A percentile compares a stretch with the other conserved stretches of the same genome.
These are phyloP conservation scores for Acarospora socialis DNA, from an alignment of 2,329 filamentous ascomycete genomes.

Conservation along the genomic window DNA sequence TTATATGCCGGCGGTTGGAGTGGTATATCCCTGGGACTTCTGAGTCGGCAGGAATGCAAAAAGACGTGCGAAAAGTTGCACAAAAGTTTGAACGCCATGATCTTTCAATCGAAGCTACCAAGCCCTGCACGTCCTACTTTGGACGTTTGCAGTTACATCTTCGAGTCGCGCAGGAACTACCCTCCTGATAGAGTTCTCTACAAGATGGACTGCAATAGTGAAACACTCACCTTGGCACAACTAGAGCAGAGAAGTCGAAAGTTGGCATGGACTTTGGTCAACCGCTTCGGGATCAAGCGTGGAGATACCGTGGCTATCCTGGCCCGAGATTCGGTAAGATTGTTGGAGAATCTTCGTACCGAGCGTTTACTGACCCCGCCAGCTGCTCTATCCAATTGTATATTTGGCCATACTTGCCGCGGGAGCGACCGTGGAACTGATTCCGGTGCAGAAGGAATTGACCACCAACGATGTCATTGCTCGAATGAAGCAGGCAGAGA, in stretches of 20 bases:
- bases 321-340: conserved; percentile 11
- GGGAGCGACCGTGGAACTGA: conserved; percentile 15
- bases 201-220: conserved; percentile 8
- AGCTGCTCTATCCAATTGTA: conserved; percentile 18
- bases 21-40: too few species aligned
- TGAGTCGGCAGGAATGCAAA: too few species aligned
- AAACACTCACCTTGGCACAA: conserved; percentile 11
- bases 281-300: conserved; percentile 9
- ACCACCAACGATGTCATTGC: conserved; percentile 14
- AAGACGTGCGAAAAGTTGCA: too few species aligned
- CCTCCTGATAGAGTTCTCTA: conserved; percentile 11
- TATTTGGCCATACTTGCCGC: conserved; percentile 16
- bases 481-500: conserved; percentile 14
- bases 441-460: conserved; percentile 16
- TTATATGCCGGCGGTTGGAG: too few species aligned
- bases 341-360: background rate
- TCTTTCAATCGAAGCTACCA: conserved; percentile 3
- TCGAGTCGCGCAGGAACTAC: conserved; percentile 10
- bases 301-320: conserved; percentile 12
- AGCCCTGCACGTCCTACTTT: conserved; percentile 1
- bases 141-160: conserved; percentile 14
- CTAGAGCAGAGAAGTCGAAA: conserved; percentile 12
- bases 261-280: conserved; percentile 10
- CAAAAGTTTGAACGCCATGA: too few species aligned
- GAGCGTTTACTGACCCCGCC: background rate